Evolutionary conservation across 306 rosid species (phyloP).

Genomic region (Canavalia ensiformis): DNA sequence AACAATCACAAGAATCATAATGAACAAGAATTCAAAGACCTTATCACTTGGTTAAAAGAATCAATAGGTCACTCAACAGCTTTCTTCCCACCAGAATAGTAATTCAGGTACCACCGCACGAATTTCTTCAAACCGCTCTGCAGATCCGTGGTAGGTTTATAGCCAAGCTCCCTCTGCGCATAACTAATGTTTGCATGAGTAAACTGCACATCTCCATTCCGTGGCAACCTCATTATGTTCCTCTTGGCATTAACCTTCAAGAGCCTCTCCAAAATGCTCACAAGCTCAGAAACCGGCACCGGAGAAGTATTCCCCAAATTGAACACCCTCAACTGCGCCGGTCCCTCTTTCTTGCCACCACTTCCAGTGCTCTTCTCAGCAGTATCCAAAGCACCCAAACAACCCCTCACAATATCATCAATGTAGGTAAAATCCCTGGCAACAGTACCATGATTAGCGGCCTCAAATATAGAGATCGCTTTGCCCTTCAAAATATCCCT

Average conservation of each 20-base stretch:
- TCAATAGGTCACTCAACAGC: conserved; percentile 61
- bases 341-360: conserved; percentile 92
- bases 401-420: conserved; percentile 96
- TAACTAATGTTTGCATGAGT: conserved; percentile 96
- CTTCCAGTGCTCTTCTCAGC: conserved; percentile 97
- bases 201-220: conserved; percentile 93
- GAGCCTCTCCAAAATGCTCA: conserved; percentile 92
- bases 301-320: conserved; percentile 96
- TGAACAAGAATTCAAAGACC: conserved; percentile 71
- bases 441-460: conserved; percentile 84
- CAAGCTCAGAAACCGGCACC: conserved; percentile 87
- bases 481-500: conserved; percentile 91
- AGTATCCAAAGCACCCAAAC: conserved; percentile 91
- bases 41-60: conserved; percentile 59
- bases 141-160: conserved; percentile 87
- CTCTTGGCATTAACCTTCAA: conserved; percentile 90
- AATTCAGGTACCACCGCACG: conserved; percentile 90
- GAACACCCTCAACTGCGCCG: conserved; percentile 92
- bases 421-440: conserved; percentile 97
- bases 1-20: conserved; percentile 85
- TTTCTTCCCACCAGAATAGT: conserved; percentile 82
- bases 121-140: conserved; percentile 94
- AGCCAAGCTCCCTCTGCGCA: conserved; percentile 89
- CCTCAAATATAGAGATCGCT: conserved; percentile 82
- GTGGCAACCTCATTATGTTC: conserved; percentile 79